Conservation (phyloP, 2,329 filamentous ascomycete genomes). For the Basipetospora chlamydospora region DNA sequence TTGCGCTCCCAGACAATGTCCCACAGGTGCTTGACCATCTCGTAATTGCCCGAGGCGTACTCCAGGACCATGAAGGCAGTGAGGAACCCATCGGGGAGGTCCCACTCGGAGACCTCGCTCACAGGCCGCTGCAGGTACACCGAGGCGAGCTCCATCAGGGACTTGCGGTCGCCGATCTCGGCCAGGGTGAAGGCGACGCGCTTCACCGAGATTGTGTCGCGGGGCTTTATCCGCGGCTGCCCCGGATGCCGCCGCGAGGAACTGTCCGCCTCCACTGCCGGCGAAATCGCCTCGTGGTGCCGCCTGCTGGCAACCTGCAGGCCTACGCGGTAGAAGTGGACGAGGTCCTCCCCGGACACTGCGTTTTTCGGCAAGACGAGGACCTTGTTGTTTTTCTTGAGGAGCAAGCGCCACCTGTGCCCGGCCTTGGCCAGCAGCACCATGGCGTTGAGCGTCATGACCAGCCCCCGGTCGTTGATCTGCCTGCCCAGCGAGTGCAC, state of each 20-base stretch:
- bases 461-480: slow-evolving; percentile 26
- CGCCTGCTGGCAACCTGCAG: no score
- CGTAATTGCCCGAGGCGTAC: slow-evolving; percentile 39
- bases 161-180: slow-evolving; percentile 28
- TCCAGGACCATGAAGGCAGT: slow-evolving; percentile 55
- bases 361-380: slow-evolving; percentile 12
- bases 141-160: slow-evolving; percentile 41
- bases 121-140: slow-evolving; percentile 27
- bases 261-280: no score
- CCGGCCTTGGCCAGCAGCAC: slow-evolving; percentile 6
- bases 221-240: slow-evolving; percentile 9
- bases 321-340: slow-evolving; percentile 14
- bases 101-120: slow-evolving; percentile 10
- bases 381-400: no score
- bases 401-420: slow-evolving; percentile 17
- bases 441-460: slow-evolving; percentile 24
- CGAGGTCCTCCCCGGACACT: slow-evolving; percentile 15
- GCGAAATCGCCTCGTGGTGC: no score
- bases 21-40: slow-evolving; percentile 55
- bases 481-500: slow-evolving; percentile 26
- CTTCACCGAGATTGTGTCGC: slow-evolving; percentile 14
- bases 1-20: slow-evolving; percentile 39
- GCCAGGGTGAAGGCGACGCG: slow-evolving; percentile 20
- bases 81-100: slow-evolving; percentile 39
- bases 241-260: no score